Base-by-base conservation (phyloP, 1,284 basidiomycete species). In the Cutaneotrichosporon spelunceum region DNA sequence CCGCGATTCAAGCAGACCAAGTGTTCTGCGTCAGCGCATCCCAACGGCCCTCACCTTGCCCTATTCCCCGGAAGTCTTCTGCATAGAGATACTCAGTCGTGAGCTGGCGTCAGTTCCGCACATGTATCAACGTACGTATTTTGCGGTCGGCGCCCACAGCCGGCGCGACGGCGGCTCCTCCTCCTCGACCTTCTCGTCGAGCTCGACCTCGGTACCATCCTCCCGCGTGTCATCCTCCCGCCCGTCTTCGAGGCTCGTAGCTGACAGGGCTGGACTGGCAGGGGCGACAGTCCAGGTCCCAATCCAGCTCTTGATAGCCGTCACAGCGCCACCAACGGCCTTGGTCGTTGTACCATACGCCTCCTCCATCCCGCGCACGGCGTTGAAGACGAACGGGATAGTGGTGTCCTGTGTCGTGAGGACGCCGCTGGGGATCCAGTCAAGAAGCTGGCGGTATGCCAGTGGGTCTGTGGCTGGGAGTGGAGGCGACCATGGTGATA, bases 401-500 rank as follows among this genome's bases (percentile, higher is more conserved):
- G 57, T 74, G 44, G 63, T 72, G 69, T 60, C 65, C 59, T 77
- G 75, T 2, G 74, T 74, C 13, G 71, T 66, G 36, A 78, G 69
- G n/a, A 78, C 52, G 14, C 66, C 55, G 19, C 61, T 63, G 1
- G 77, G 77, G n/a, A 78, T 72, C 74, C 72, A 74, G 54, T 70
- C 65, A 30, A 77, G 70, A 11, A 65, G 67, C 39, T 73, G 73
- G n/a, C 66, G 63, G 65, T 76, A 77, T 21, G 70, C 66, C 13
- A 74, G 70, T 1, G 72, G 71, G 48, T 76, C 70, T 7, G 68
- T 62, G 0, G 65, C 27, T 0, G 72, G 71, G 14, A 77, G 58
- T 2, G 72, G 67, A 1, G 77, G 75, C 10, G 71, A 72, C 77
- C 77, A 78, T 1, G 77, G 75, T 0, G 77, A 70, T 4, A 78